Base-by-base conservation (phyloP, 805 yeast species). In the Kodamaea neixiangensis region DNA sequence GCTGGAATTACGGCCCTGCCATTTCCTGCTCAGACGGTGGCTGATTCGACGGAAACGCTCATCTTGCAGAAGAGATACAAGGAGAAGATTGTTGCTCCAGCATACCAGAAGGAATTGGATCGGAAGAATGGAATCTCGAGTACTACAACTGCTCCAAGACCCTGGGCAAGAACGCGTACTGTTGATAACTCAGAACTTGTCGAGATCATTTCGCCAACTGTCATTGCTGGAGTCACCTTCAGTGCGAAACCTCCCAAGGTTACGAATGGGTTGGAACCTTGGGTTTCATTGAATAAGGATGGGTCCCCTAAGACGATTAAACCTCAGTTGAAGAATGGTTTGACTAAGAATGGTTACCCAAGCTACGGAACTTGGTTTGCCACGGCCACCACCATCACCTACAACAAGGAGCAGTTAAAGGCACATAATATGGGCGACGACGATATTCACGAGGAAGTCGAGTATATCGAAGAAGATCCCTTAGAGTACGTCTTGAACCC, bases 301-400 rank as follows among this genome's bases (percentile, higher is more conserved):
- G 97, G 97, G 14, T 66, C 77, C 7, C 96, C 97, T 48, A 84
- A 86, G 64, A 89, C 96, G 0, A 81, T 90, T 45, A 76, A 71
- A 38, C 97, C 97, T 2, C 78, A 88, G 61, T 61, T 83, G 61
- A 89, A 89, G 58, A 82, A 85, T 57, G 96, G 96, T 9, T 70
- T 68, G 47, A 83, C 86, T 29, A 79, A 81, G 57, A 79, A 87
- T 46, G 83, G 80, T 5, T 72, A 76, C 13, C 97, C 97, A 11
- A 83, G 82, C 47, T 86, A 87, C 58, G 81, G 84, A 5, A 88
- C 93, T 1, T 88, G 82, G 68, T 90, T 89, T 72, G 81, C 88
- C 60, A 82, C 89, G 1, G 84, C 86, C 0, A 75, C 83, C 3
- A 84, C 90, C 0, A 64, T 75, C 10, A 72, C 76, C 2, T 80